A percentile compares a stretch with the other conserved stretches of the same genome.
Conservation (phyloP, 2,329 filamentous ascomycete genomes). For the Myriosclerotinia scirpicola region DNA sequence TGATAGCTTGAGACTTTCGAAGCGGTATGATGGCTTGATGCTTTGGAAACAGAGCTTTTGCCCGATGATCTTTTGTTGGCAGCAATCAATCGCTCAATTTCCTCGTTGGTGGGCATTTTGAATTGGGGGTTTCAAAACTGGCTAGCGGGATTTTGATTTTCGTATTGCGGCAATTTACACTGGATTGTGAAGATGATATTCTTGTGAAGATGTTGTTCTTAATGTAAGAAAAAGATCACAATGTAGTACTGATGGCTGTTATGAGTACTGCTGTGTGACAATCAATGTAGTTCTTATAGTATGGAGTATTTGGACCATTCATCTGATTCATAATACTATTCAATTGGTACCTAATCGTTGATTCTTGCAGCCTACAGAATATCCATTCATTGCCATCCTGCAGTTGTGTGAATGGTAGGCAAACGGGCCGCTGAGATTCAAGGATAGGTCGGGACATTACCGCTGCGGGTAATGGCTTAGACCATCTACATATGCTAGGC, state of each 20-base stretch:
- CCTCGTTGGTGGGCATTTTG: background rate
- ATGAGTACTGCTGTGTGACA: background rate
- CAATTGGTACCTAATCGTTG: background rate
- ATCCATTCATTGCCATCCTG: background rate
- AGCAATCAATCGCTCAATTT: background rate
- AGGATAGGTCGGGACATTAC: no score
- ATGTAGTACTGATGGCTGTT: background rate
- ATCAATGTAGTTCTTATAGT: background rate
- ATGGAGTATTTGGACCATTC: no score
- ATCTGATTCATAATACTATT: background rate
- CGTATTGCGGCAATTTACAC: background rate
- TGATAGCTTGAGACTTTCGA: no score
- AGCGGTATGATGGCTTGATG: no score
- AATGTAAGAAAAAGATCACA: background rate
- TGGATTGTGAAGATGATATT: background rate
- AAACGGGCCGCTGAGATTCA: background rate
- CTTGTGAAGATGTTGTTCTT: background rate
- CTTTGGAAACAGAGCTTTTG: no score
- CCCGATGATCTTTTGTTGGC: background rate
- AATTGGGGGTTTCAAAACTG: no score
- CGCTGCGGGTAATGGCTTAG: background rate
- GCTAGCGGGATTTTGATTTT: background rate
- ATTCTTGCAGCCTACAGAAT: background rate
- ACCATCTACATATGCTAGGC: background rate
- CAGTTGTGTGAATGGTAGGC: background rate